Conservation (phyloP, 2,329 filamentous ascomycete genomes). For the Penicillium sp. region DNA sequence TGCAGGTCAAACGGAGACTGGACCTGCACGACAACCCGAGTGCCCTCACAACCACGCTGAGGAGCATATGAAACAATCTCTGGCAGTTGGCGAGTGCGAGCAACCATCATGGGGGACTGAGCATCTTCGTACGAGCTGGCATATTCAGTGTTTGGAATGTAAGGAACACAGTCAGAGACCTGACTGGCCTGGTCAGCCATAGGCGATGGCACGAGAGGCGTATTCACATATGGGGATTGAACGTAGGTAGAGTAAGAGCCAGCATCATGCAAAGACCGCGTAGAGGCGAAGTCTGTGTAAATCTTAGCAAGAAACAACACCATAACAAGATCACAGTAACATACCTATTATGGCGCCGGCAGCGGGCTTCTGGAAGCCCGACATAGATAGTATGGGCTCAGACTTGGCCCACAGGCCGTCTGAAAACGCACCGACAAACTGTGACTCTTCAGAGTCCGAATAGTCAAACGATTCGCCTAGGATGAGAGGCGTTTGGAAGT, state of each 20-base stretch:
- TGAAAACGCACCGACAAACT: slow-evolving; percentile 46
- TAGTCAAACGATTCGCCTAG: slow-evolving; percentile 48
- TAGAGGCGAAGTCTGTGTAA: slow-evolving; percentile 36
- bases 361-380: slow-evolving; percentile 74
- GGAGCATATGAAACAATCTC: slow-evolving; percentile 71
- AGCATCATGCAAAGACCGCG: slow-evolving; percentile 39
- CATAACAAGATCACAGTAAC: slow-evolving; percentile 39
- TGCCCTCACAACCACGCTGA: slow-evolving; percentile 64
- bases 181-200: slow-evolving; percentile 43
- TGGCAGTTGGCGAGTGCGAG: slow-evolving; percentile 58
- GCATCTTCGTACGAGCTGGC: slow-evolving; percentile 58
- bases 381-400: slow-evolving; percentile 71
- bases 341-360: slow-evolving; percentile 77
- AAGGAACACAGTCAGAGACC: slow-evolving; percentile 42
- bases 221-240: slow-evolving; percentile 39
- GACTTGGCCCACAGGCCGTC: slow-evolving; percentile 55
- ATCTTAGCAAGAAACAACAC: slow-evolving; percentile 4
- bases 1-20: slow-evolving; percentile 73
- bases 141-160: slow-evolving; percentile 39
- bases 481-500: slow-evolving; percentile 48
- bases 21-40: slow-evolving; percentile 70
- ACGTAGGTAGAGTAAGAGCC: slow-evolving; percentile 42
- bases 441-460: slow-evolving; percentile 46
- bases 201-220: slow-evolving; percentile 40
- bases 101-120: slow-evolving; percentile 65